Evolutionary conservation across 345 rosid genomes (phyloP), one percentile per base, ranked within the genome.

Genomic region (Pugionium dolabratum): DNA sequence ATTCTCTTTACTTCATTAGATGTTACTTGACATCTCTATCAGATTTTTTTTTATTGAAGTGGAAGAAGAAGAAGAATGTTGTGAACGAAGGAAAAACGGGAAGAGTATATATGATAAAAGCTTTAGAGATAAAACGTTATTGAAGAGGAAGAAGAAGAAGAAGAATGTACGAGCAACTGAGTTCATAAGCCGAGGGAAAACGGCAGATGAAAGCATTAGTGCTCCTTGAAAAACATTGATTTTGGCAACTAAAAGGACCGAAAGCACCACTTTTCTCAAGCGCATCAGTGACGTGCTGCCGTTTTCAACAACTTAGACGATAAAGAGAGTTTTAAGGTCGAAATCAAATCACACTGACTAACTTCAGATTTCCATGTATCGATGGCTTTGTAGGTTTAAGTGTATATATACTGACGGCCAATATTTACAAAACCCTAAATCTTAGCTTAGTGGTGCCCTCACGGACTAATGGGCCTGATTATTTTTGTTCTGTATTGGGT

Each of bases 241-340:
- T 50, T 72, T 34, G 76, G 76, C 76, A 72, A 59, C 76, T 72
- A 72, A 72, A 72, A 65, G 67, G 76, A 72, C 76, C 64, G 71
- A 66, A 59, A 58, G 50, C 76, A 72, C 76, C 76, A 72, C 71
- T 18, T 72, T 72, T 65, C 10, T 72, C 66, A 66, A 66, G 76
- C 56, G 76, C 62, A 64, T 66, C 76, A 66, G 76, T 65, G 62
- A 72, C 76, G 76, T 72, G 54, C 56, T 72, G 71, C 71, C 71
- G 30, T 41, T 25, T 0, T 4, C 1, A 9, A 42, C 44, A 1
- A 64, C 8, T 11, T 2, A 4, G 3, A 11, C 1, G 18, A 18
- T 18, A 30, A 7, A 44, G 8, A 44, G 7, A 31, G 6, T 18
- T 1, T 25, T 34, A 3, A 33, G 8, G 46, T 11, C 1, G n/a